phyloP scores from a whole-genome alignment of 2,329 filamentous ascomycete genomes.

The Botrytis porri region DNA sequence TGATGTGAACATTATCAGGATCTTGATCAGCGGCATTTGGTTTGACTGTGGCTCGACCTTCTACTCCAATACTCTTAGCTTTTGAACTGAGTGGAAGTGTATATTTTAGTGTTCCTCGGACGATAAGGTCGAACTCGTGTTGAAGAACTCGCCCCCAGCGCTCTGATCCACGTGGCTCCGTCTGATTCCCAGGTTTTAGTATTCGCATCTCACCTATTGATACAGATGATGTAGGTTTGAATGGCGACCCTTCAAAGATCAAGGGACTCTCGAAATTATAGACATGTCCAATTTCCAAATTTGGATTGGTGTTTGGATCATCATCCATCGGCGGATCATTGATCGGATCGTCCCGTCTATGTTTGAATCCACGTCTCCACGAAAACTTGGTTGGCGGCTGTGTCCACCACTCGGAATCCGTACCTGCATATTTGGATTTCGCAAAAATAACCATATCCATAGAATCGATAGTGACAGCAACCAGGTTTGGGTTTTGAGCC shows the following conservation, averaged over 20 bases:
- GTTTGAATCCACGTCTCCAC: conserved; percentile 38
- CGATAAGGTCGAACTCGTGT: conserved; percentile 89
- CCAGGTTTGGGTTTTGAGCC: conserved; percentile 89
- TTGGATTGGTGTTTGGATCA: conserved; percentile 66
- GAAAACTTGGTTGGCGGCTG: conserved; percentile 36
- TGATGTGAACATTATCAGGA: conserved; percentile 34
- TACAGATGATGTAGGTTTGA: conserved; percentile 67
- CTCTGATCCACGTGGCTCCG: conserved; percentile 73
- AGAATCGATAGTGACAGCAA: conserved; percentile 79
- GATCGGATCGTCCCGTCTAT: conserved; percentile 35
- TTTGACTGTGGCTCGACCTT: conserved; percentile 58
- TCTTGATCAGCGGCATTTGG: conserved; percentile 47
- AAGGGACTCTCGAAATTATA: conserved; percentile 83
- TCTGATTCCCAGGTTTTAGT: conserved; percentile 80
- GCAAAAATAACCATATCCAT: conserved; percentile 93
- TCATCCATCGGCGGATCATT: conserved; percentile 48
- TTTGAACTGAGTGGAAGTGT: conserved; percentile 59
- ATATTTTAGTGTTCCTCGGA: conserved; percentile 89
- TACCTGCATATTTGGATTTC: conserved; percentile 85
- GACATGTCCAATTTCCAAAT: conserved; percentile 89
- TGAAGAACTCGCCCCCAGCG: conserved; percentile 89
- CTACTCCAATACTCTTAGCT: conserved; percentile 57
- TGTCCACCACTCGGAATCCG: conserved; percentile 55
- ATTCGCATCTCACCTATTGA: conserved; percentile 84
- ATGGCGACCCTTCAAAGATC: conserved; percentile 84